Evolutionary conservation across 2,329 filamentous ascomycete genomes (phyloP).

Genomic region (Mycosphaerella arachidis): DNA sequence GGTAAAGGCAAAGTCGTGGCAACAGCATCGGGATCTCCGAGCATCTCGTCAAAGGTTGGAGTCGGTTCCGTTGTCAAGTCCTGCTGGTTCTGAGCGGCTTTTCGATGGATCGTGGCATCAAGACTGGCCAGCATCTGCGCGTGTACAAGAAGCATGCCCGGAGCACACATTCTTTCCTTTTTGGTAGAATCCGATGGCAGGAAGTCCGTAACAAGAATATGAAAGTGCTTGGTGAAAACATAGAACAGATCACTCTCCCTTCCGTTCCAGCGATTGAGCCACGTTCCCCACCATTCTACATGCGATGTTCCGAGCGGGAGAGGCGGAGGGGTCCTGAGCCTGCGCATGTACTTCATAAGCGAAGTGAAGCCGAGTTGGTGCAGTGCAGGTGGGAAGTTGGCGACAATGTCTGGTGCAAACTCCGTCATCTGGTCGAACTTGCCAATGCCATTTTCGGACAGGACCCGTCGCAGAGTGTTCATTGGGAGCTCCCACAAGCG

Average conservation of each 20-base stretch:
- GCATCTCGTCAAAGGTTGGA: slow-evolving; percentile 62
- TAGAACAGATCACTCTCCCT: slow-evolving; percentile 86
- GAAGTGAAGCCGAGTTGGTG: slow-evolving; percentile 58
- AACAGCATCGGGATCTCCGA: slow-evolving; percentile 62
- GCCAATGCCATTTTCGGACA: slow-evolving; percentile 62
- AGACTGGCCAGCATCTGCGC: slow-evolving; percentile 74
- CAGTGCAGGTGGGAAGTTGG: slow-evolving; percentile 65
- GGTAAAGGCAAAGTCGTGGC: slow-evolving; percentile 58
- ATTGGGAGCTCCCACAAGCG: slow-evolving; percentile 72
- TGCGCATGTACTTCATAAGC: slow-evolving; percentile 55
- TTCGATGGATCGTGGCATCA: slow-evolving; percentile 78
- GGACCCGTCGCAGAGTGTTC: slow-evolving; percentile 64
- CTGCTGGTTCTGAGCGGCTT: slow-evolving; percentile 48
- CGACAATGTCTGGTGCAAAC: slow-evolving; percentile 58
- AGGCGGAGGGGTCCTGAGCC: slow-evolving; percentile 61
- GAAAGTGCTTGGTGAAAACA: slow-evolving; percentile 84
- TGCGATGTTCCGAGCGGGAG: slow-evolving; percentile 64
- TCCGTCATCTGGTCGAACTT: slow-evolving; percentile 47
- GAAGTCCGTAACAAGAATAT: slow-evolving; percentile 68
- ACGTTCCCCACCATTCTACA: slow-evolving; percentile 80
- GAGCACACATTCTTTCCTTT: slow-evolving; percentile 60
- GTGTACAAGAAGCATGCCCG: slow-evolving; percentile 75
- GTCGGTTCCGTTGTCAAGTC: slow-evolving; percentile 40
- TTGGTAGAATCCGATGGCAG: slow-evolving; percentile 45
- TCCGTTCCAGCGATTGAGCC: slow-evolving; percentile 81